Evolutionary conservation across 164 flowering plant species (phyloP).

Genomic region (Protea cynaroides): DNA sequence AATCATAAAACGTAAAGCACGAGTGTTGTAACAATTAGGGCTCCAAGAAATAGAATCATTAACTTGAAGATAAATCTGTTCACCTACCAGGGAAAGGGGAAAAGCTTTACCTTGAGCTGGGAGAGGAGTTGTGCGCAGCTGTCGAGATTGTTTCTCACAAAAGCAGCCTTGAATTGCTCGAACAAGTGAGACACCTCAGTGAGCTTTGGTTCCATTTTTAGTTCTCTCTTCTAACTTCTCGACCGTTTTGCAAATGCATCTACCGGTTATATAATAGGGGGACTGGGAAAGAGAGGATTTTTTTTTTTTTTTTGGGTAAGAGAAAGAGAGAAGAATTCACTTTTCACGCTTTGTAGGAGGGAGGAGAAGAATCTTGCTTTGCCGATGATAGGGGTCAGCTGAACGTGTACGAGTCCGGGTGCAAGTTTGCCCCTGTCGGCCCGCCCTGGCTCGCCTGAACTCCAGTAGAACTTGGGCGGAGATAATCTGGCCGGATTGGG

Average conservation of each 20-base stretch:
- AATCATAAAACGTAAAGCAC: too few relatives aligned
- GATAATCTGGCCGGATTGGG: too few relatives aligned
- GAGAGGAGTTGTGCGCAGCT: constrained; percentile 42
- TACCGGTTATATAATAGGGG: too few relatives aligned
- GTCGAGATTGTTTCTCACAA: constrained; percentile 48
- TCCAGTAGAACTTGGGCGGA: too few relatives aligned
- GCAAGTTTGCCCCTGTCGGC: too few relatives aligned
- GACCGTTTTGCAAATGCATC: not conserved
- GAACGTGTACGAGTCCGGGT: too few relatives aligned
- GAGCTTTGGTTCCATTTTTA: constrained; percentile 59
- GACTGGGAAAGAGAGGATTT: too few relatives aligned
- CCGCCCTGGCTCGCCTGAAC: too few relatives aligned
- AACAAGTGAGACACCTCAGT: constrained; percentile 50
- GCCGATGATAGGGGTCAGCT: too few relatives aligned
- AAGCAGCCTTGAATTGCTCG: constrained; percentile 71
- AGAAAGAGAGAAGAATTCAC: not conserved
- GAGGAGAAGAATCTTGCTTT: not conserved
- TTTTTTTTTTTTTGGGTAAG: too few relatives aligned
- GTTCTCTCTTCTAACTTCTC: constrained; percentile 5
- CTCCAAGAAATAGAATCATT: not conserved
- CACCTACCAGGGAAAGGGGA: not conserved
- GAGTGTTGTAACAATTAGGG: not conserved
- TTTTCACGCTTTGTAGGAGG: not conserved
- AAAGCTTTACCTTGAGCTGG: constrained; percentile 56
- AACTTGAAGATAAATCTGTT: not conserved